These are phyloP conservation scores for Lentinula sp. DNA, from an alignment of 768 basidiomycete species.

Conservation along the genomic window DNA sequence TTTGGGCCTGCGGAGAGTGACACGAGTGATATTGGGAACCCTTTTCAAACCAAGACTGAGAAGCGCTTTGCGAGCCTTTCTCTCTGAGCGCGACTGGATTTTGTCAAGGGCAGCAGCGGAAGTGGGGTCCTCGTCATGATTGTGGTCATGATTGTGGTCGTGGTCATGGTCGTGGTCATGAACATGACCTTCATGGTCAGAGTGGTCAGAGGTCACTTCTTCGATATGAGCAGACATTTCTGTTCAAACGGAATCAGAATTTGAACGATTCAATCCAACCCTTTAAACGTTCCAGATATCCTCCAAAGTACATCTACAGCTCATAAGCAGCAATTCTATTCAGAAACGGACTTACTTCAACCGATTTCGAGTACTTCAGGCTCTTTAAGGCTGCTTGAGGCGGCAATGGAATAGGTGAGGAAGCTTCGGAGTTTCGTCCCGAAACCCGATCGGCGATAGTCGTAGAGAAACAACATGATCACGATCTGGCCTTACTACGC, in stretches of 20 bases:
- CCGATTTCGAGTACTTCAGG: not conserved
- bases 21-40: slow-evolving; percentile 89
- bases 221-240: slow-evolving; percentile 83
- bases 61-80: slow-evolving; percentile 93
- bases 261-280: not conserved
- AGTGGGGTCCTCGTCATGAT: slow-evolving; percentile 76
- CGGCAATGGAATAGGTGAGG: not conserved
- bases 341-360: not conserved
- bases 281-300: not conserved
- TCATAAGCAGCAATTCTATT: not conserved
- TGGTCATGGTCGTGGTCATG: slow-evolving; percentile 45
- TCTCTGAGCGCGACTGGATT: slow-evolving; percentile 90
- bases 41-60: slow-evolving; percentile 88
- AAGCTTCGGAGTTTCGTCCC: not conserved
- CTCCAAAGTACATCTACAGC: not conserved
- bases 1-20: slow-evolving; percentile 92
- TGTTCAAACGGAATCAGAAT: slow-evolving; percentile 15
- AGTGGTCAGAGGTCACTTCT: slow-evolving; percentile 78
- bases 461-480: no score
- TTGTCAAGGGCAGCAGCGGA: slow-evolving; percentile 84
- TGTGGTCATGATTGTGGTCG: slow-evolving; percentile 47
- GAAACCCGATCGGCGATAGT: not conserved
- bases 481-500: not conserved
- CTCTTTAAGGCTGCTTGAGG: not conserved
- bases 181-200: slow-evolving; percentile 51